Conservation (phyloP, 345 rosid genomes). For the Hirschfeldia incana region DNA sequence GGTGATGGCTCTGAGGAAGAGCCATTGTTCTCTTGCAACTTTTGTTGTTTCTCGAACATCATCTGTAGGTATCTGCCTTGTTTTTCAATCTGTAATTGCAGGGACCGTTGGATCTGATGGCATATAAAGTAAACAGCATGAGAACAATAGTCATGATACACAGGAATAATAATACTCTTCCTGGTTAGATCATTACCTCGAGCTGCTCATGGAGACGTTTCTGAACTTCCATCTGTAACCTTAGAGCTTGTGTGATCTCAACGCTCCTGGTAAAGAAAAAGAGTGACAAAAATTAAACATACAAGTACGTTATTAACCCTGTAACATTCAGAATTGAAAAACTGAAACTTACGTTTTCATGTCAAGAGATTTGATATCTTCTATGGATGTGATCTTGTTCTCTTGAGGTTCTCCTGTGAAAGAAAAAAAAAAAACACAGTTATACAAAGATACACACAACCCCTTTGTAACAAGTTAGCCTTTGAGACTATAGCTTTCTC, state of each 20-base stretch:
- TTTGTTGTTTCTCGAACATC: slow-evolving; percentile 77
- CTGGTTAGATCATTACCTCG: slow-evolving; percentile 56
- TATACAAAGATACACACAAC: slow-evolving; percentile 5
- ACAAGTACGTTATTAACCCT: neutral
- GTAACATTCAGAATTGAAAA: neutral
- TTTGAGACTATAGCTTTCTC: neutral
- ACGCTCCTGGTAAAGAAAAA: slow-evolving; percentile 32
- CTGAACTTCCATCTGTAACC: slow-evolving; percentile 95
- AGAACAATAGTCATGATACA: neutral
- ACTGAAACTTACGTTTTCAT: slow-evolving; percentile 66
- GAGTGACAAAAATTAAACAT: neutral
- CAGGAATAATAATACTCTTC: neutral
- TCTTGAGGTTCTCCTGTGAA: slow-evolving; percentile 60
- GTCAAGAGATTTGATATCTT: slow-evolving; percentile 71
- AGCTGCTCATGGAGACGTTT: slow-evolving; percentile 96
- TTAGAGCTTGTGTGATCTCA: slow-evolving; percentile 70
- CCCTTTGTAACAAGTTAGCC: neutral
- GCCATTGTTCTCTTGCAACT: slow-evolving; percentile 40
- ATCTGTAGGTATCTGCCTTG: slow-evolving; percentile 37
- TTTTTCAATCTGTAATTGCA: slow-evolving; percentile 40
- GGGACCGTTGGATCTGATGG: slow-evolving; percentile 31
- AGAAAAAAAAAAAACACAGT: slow-evolving; percentile 23
- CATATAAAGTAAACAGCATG: neutral
- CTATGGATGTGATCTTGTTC: slow-evolving; percentile 52
- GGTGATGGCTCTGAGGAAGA: slow-evolving; percentile 37